A percentile compares a stretch with the other conserved stretches of the same genome.
Conservation (phyloP, 2,329 filamentous ascomycete species). For the Coleophoma eucalyptorum region DNA sequence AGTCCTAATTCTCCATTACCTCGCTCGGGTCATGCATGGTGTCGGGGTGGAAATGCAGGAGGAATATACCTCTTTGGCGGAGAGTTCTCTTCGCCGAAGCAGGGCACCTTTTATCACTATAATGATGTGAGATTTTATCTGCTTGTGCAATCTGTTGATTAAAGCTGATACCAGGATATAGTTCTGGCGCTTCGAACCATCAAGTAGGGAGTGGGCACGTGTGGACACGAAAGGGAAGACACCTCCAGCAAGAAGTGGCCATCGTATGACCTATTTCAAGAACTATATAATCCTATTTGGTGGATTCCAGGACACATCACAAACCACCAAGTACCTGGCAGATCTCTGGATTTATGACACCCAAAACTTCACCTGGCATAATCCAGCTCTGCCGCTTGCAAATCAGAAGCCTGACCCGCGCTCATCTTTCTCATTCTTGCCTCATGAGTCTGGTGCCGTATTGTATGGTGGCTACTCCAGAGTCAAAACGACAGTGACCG, state of each 20-base stretch:
- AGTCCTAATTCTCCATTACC: slow-evolving; percentile 89
- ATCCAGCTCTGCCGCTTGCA: slow-evolving; percentile 69
- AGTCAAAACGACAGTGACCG: slow-evolving; percentile 66
- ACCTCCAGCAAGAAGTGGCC: slow-evolving; percentile 83
- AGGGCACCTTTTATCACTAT: slow-evolving; percentile 98
- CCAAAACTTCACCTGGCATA: slow-evolving; percentile 78
- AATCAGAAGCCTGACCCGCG: slow-evolving; percentile 86
- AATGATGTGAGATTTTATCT: slow-evolving; percentile 55
- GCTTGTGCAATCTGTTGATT: background rate
- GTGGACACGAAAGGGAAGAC: slow-evolving; percentile 75
- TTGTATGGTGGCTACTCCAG: slow-evolving; percentile 92
- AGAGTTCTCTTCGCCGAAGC: slow-evolving; percentile 94
- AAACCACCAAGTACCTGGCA: slow-evolving; percentile 88
- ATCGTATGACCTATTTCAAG: slow-evolving; percentile 96
- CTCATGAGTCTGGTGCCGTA: slow-evolving; percentile 85
- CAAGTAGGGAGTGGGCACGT: slow-evolving; percentile 83
- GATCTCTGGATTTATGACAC: slow-evolving; percentile 98
- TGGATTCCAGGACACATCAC: slow-evolving; percentile 94
- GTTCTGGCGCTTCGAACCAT: slow-evolving; percentile 89
- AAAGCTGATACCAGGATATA: slow-evolving; percentile 2
- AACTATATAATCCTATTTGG: slow-evolving; percentile 95
- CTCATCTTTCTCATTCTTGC: slow-evolving; percentile 87
- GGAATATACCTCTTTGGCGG: slow-evolving; percentile 92
- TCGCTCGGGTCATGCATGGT: slow-evolving; percentile 92
- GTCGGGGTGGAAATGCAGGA: slow-evolving; percentile 75